These are phyloP conservation scores for Serpula lacrymans DNA, from an alignment of 768 basidiomycete species.

Conservation along the genomic window DNA sequence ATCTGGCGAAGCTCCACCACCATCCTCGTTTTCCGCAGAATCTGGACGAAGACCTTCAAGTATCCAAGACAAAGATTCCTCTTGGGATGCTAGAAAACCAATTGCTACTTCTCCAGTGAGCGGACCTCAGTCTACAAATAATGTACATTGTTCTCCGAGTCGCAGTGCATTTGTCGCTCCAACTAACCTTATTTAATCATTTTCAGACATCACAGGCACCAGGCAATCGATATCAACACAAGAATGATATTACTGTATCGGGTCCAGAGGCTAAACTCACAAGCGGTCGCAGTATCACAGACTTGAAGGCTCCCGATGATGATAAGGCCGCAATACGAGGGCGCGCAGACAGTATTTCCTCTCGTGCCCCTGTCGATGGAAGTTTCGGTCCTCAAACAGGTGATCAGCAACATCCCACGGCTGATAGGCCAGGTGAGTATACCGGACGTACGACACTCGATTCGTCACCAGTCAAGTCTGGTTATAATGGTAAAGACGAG, in stretches of 20 bases:
- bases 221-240: constrained; percentile 19
- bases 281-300: constrained; percentile 10
- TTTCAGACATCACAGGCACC: constrained; percentile 20
- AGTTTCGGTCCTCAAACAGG: constrained; percentile 3
- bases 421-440: constrained; percentile 29
- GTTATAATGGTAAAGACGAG: constrained; percentile 28
- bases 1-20: constrained; percentile 11
- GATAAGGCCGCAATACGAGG: constrained; percentile 9
- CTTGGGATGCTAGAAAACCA: constrained; percentile 19
- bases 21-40: constrained; percentile 19
- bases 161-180: constrained; percentile 2
- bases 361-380: constrained; percentile 1
- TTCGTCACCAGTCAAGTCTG: constrained; percentile 19
- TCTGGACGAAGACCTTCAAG: constrained; percentile 20
- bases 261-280: too few species aligned
- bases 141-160: constrained; percentile 29
- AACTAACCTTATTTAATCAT: constrained; percentile 13
- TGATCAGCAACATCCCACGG: constrained; percentile 9
- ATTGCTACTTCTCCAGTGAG: constrained; percentile 14
- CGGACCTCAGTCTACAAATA: constrained; percentile 23
- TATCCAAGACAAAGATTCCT: constrained; percentile 26
- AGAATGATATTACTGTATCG: too few species aligned
- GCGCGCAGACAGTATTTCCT: too few species aligned
- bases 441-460: constrained; percentile 19
- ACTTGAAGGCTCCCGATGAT: constrained; percentile 7